Evolutionary conservation across 2,329 filamentous ascomycete species (phyloP).

Genomic region (Fusarium pseudoanthophilum): DNA sequence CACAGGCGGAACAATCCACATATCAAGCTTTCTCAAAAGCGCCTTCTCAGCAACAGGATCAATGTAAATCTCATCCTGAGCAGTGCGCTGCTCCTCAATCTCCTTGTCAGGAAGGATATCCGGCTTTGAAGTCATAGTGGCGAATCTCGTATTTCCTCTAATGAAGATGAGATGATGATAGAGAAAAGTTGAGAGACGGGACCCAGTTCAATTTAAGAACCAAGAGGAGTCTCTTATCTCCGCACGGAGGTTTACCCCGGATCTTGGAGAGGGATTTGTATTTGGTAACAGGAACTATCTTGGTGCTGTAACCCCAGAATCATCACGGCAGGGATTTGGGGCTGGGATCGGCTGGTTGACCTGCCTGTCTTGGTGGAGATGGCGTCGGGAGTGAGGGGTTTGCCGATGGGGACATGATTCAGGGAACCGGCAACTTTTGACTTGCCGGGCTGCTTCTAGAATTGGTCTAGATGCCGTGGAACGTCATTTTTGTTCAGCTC

Average conservation of each 20-base stretch:
- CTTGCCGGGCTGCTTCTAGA: slow-evolving; percentile 14
- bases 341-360: slow-evolving; percentile 6
- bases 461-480: background rate
- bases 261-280: slow-evolving; percentile 11
- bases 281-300: slow-evolving; percentile 15
- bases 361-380: slow-evolving; percentile 19
- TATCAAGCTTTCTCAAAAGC: slow-evolving; percentile 69
- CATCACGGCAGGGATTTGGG: slow-evolving; percentile 6
- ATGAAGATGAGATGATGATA: background rate
- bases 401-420: slow-evolving; percentile 28
- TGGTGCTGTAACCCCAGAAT: slow-evolving; percentile 25
- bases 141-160: background rate
- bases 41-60: slow-evolving; percentile 46
- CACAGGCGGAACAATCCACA: slow-evolving; percentile 70
- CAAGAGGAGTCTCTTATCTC: slow-evolving; percentile 22
- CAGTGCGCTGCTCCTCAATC: slow-evolving; percentile 31
- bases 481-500: background rate
- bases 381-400: slow-evolving; percentile 30
- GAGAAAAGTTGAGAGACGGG: background rate
- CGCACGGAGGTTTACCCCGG: slow-evolving; percentile 29
- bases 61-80: slow-evolving; percentile 42
- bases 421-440: slow-evolving; percentile 6
- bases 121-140: slow-evolving; percentile 33
- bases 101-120: slow-evolving; percentile 29
- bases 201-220: slow-evolving; percentile 30